Percentiles rank a stretch among this genome's conserved stretches.
Evolutionary conservation across 805 yeast species (phyloP).

Genomic region (Debaryomyces prosopidis): DNA sequence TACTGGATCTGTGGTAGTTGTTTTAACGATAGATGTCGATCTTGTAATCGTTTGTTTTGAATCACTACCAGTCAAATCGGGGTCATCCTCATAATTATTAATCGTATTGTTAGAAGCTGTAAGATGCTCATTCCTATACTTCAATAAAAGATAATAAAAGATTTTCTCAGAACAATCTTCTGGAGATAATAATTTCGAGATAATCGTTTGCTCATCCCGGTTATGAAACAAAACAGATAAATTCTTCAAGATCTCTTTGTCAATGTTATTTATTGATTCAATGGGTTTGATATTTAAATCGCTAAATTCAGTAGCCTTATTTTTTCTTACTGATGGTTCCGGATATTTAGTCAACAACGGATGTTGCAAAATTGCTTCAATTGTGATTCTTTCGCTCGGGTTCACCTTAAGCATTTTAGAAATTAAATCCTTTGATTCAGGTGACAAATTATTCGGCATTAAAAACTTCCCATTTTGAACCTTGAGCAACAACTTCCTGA

Average conservation of each 20-base stretch:
- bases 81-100: conserved; percentile 22
- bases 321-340: conserved; percentile 21
- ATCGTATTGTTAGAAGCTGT: conserved; percentile 10
- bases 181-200: conserved; percentile 51
- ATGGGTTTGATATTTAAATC: conserved; percentile 33
- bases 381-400: conserved; percentile 70
- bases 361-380: conserved; percentile 63
- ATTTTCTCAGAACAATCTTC: conserved; percentile 76
- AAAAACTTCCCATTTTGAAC: conserved; percentile 76
- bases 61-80: conserved; percentile 22
- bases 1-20: conserved; percentile 32
- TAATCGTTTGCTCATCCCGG: conserved; percentile 54
- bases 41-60: conserved; percentile 35
- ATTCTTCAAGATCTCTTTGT: conserved; percentile 72
- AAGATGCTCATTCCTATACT: conserved; percentile 71
- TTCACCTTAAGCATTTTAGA: conserved; percentile 65
- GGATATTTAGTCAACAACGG: conserved; percentile 69
- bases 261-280: conserved; percentile 52
- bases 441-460: conserved; percentile 64
- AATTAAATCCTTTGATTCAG: conserved; percentile 69
- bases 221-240: conserved; percentile 83
- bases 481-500: conserved; percentile 65
- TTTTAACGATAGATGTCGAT: conserved; percentile 41
- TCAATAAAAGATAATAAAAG: conserved; percentile 70
- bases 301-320: conserved; percentile 14